Conservation (phyloP, 2,329 filamentous ascomycete genomes). For the Thielaviopsis euricoi region DNA sequence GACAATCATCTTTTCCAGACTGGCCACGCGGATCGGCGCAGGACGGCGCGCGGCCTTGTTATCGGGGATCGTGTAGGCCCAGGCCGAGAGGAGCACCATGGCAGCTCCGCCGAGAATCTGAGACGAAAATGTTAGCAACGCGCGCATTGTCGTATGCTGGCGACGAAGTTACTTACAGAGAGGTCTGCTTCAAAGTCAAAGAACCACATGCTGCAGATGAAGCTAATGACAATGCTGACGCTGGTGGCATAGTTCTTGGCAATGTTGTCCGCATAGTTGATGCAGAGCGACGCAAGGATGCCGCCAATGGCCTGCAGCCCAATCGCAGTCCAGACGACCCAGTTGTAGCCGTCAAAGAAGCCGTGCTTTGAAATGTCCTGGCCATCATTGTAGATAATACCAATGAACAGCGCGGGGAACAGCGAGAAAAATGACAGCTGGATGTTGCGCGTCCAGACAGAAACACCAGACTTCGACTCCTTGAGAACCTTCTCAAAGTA, state of each 20-base stretch:
- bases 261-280: conserved; percentile 45
- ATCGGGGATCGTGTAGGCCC: conserved; percentile 60
- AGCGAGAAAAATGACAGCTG: conserved; percentile 90
- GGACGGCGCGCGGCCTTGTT: conserved; percentile 36
- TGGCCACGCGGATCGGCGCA: conserved; percentile 50
- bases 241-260: conserved; percentile 88
- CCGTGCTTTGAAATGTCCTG: conserved; percentile 66
- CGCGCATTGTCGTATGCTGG: background rate
- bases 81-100: conserved; percentile 67
- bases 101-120: conserved; percentile 71
- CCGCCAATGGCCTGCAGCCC: conserved; percentile 70
- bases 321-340: conserved; percentile 76
- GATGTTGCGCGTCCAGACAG: conserved; percentile 87
- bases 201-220: conserved; percentile 68
- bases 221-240: conserved; percentile 78
- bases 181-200: conserved; percentile 63
- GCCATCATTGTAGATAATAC: conserved; percentile 76
- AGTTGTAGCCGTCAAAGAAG: conserved; percentile 91
- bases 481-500: conserved; percentile 88
- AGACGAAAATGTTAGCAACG: conserved; percentile 1
- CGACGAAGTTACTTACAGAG: conserved; percentile 42
- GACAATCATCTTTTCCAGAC: conserved; percentile 59
- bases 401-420: conserved; percentile 74
- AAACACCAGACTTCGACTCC: conserved; percentile 57
- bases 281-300: conserved; percentile 43